A percentile compares a stretch with the other conserved stretches of the same genome.
Evolutionary conservation across 192 early-diverging fungal species (phyloP).

Genomic region (Obelidium mucronatum): DNA sequence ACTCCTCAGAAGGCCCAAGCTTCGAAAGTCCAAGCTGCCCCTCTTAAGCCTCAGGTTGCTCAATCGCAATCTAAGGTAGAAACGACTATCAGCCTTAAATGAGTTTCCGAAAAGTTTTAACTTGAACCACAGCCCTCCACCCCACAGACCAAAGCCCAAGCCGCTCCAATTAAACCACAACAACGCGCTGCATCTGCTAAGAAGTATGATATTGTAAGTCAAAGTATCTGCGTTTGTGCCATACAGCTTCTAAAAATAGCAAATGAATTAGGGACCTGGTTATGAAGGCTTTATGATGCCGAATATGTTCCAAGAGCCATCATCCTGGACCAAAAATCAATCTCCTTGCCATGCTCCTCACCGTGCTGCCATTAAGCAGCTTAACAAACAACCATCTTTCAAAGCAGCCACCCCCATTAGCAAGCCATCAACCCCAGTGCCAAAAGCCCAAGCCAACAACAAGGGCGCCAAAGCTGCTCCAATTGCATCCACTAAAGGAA

Average conservation of each 20-base stretch:
- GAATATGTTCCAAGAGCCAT: constrained; percentile 11
- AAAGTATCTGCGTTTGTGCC: neutral
- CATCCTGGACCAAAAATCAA: constrained; percentile 7
- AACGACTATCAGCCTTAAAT: no score
- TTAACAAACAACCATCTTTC: constrained; percentile 13
- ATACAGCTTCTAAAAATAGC: neutral
- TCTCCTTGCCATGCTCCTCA: constrained; percentile 20
- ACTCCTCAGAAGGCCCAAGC: constrained; percentile 2
- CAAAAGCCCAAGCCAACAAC: neutral
- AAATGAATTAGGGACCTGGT: neutral
- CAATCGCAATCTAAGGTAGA: neutral
- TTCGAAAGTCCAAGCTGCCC: neutral
- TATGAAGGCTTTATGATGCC: constrained; percentile 20
- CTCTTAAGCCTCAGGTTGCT: neutral
- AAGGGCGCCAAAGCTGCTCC: neutral
- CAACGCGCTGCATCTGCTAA: neutral
- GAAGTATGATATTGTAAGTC: constrained; percentile 11
- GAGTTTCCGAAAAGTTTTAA: neutral
- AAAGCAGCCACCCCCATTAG: neutral
- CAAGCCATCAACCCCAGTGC: constrained; percentile 3
- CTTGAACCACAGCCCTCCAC: neutral
- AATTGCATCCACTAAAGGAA: neutral
- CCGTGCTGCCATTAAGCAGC: neutral
- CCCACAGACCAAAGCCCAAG: neutral
- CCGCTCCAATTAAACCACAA: constrained; percentile 13